Evolutionary conservation across 345 rosid species (phyloP).

Genomic region (Erodium maritimum): DNA sequence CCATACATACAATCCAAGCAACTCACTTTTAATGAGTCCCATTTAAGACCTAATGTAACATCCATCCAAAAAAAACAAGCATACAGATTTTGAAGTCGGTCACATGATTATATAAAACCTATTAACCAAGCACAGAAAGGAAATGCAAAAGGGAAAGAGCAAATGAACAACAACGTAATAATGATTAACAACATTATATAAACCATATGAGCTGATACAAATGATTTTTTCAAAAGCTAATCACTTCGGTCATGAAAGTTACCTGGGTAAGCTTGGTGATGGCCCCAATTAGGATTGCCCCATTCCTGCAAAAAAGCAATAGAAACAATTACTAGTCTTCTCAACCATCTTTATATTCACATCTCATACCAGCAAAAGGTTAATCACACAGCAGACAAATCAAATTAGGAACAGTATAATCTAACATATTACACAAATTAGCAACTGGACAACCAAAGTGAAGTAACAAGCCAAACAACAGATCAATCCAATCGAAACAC

Average conservation of each 20-base stretch:
- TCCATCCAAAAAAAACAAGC: too few relatives aligned
- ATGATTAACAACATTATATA: neutral
- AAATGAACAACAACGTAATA: too few relatives aligned
- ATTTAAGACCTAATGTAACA: too few relatives aligned
- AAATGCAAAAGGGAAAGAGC: neutral
- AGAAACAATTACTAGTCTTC: neutral
- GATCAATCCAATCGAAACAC: too few relatives aligned
- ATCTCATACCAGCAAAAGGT: neutral
- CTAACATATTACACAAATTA: neutral
- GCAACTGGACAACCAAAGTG: constrained; percentile 11
- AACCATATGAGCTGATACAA: neutral
- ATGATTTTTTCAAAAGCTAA: neutral
- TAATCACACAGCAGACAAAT: neutral
- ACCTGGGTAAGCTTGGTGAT: constrained; percentile 59
- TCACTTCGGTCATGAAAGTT: neutral
- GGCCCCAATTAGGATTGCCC: constrained; percentile 50
- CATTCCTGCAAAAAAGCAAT: constrained; percentile 44
- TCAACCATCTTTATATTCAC: neutral
- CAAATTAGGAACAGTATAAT: neutral
- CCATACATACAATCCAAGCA: too few relatives aligned
- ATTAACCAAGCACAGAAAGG: neutral
- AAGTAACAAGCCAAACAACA: too few relatives aligned
- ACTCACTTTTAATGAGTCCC: too few relatives aligned
- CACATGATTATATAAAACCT: too few relatives aligned
- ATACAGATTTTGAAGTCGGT: too few relatives aligned